phyloP scores from a whole-genome alignment of 2,329 filamentous ascomycete species.

The Calycina herbarum region DNA sequence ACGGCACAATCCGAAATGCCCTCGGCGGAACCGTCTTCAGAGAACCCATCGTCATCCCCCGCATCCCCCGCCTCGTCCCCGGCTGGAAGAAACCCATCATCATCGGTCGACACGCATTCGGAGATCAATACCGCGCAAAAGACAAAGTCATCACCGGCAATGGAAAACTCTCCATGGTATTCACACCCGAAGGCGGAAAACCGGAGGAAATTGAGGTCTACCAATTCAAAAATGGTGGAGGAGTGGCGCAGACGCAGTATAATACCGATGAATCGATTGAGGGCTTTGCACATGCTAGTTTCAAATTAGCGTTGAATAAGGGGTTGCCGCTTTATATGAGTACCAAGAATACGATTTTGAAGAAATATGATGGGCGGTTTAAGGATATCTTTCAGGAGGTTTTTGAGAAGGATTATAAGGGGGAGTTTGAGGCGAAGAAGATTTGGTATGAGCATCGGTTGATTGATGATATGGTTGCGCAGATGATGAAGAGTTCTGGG shows the following conservation, averaged over 20 bases:
- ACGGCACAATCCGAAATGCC: slow-evolving; percentile 78
- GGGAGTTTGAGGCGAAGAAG: slow-evolving; percentile 82
- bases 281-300: slow-evolving; percentile 93
- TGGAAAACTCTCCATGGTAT: slow-evolving; percentile 93
- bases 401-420: slow-evolving; percentile 84
- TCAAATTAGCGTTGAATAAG: slow-evolving; percentile 92
- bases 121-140: slow-evolving; percentile 97
- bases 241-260: slow-evolving; percentile 93
- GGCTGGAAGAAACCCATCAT: slow-evolving; percentile 99
- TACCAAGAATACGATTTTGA: slow-evolving; percentile 99
- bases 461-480: slow-evolving; percentile 99
- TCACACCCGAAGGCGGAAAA: slow-evolving; percentile 79
- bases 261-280: slow-evolving; percentile 96
- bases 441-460: slow-evolving; percentile 99
- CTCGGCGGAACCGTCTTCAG: slow-evolving; percentile 96
- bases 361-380: slow-evolving; percentile 98
- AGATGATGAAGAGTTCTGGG: slow-evolving; percentile 99
- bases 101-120: slow-evolving; percentile 97
- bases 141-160: slow-evolving; percentile 80
- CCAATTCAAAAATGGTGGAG: slow-evolving; percentile 82
- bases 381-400: slow-evolving; percentile 99
- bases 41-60: slow-evolving; percentile 94
- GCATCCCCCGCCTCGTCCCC: slow-evolving; percentile 88
- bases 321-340: slow-evolving; percentile 96
- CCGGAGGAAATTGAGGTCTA: slow-evolving; percentile 87